phyloP scores from a whole-genome alignment of 108 stramenopile species.

The Mediolabrus comicus region DNA sequence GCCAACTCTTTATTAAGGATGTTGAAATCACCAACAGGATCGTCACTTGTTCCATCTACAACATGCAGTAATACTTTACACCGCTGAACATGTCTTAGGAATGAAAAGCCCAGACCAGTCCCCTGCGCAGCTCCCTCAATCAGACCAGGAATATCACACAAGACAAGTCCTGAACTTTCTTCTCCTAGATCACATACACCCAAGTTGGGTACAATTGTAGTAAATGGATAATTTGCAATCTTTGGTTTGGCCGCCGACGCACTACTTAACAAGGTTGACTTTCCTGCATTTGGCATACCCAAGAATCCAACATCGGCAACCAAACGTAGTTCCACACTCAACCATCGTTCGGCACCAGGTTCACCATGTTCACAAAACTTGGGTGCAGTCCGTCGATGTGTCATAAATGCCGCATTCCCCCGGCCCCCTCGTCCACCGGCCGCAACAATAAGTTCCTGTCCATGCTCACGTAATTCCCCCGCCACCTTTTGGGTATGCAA shows the following conservation, averaged over 20 bases:
- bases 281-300: slow-evolving; percentile 99
- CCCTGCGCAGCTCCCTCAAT: slow-evolving; percentile 88
- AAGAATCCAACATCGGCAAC: slow-evolving; percentile 98
- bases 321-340: slow-evolving; percentile 86
- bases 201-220: slow-evolving; percentile 95
- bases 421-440: slow-evolving; percentile 92
- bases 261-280: slow-evolving; percentile 89
- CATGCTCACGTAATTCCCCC: slow-evolving; percentile 83
- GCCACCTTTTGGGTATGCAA: slow-evolving; percentile 81
- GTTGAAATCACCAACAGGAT: slow-evolving; percentile 91
- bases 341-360: slow-evolving; percentile 87
- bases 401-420: slow-evolving; percentile 95
- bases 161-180: slow-evolving; percentile 79
- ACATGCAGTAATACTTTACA: slow-evolving; percentile 93
- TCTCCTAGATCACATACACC: slow-evolving; percentile 90
- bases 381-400: slow-evolving; percentile 79
- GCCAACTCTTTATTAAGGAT: slow-evolving; percentile 91
- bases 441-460: slow-evolving; percentile 85
- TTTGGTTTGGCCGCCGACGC: slow-evolving; percentile 91
- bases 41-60: slow-evolving; percentile 91
- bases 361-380: slow-evolving; percentile 89
- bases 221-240: slow-evolving; percentile 98
- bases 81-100: slow-evolving; percentile 90
- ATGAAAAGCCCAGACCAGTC: slow-evolving; percentile 87
- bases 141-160: slow-evolving; percentile 94